These are phyloP conservation scores for Fusarium sp. DNA, from an alignment of 2,329 filamentous ascomycete species.

Conservation along the genomic window DNA sequence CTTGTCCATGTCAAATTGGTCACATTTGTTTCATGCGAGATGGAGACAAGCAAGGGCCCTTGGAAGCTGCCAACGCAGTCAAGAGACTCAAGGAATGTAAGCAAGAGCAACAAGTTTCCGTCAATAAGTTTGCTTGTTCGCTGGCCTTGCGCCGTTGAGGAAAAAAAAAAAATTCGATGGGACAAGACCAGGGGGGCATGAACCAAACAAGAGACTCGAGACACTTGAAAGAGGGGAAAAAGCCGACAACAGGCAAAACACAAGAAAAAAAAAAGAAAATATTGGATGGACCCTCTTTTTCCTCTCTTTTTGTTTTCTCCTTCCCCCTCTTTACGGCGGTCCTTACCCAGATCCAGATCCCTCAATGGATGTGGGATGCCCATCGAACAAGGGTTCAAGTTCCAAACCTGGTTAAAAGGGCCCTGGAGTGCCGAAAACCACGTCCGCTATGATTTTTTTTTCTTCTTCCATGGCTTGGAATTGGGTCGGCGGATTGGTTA, in stretches of 20 bases:
- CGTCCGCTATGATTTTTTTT: not conserved
- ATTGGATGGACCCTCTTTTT: slow-evolving; percentile 1
- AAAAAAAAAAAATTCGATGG: slow-evolving; percentile 14
- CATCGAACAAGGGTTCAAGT: slow-evolving; percentile 11
- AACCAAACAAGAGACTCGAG: not conserved
- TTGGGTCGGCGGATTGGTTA: slow-evolving; percentile 18
- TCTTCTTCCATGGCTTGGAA: not conserved
- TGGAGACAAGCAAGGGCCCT: slow-evolving; percentile 25
- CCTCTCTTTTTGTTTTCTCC: not conserved
- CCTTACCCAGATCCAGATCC: slow-evolving; percentile 7
- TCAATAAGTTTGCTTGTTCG: not conserved
- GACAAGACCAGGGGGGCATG: not conserved
- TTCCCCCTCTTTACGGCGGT: not conserved
- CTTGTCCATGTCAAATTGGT: slow-evolving; percentile 4
- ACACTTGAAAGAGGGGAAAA: not conserved
- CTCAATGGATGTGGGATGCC: slow-evolving; percentile 4
- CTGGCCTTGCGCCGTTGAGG: not conserved
- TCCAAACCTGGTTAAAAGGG: slow-evolving; percentile 5
- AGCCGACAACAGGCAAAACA: not conserved
- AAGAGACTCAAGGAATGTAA: not conserved
- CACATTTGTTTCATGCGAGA: slow-evolving; percentile 26
- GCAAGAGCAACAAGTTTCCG: not conserved
- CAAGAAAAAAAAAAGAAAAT: not conserved
- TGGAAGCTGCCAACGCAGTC: slow-evolving; percentile 7
- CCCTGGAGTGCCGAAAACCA: slow-evolving; percentile 16